Conservation (phyloP, 2,329 filamentous ascomycete genomes). For the Ilyonectria mors-panacis region DNA sequence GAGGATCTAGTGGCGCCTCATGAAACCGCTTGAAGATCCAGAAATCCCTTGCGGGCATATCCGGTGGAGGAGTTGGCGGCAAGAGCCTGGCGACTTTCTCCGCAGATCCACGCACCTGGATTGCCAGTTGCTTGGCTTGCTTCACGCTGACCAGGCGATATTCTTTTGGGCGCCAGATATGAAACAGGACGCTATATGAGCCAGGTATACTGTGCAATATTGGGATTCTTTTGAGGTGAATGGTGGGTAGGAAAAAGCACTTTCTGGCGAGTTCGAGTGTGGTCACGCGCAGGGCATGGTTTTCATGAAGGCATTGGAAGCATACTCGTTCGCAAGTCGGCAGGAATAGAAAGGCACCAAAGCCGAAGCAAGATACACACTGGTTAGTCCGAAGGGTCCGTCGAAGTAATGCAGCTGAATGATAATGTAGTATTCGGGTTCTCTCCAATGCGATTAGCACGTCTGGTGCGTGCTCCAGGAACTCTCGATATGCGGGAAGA, state of each 20-base stretch:
- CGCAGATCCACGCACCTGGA: constrained; percentile 42
- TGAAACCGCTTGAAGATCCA: constrained; percentile 28
- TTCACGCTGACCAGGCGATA: constrained; percentile 41
- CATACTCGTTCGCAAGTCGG: constrained; percentile 48
- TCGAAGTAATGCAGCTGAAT: constrained; percentile 9
- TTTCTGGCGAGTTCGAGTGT: too few species aligned
- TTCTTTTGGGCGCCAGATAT: background rate
- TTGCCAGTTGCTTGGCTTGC: constrained; percentile 42
- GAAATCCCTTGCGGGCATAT: background rate
- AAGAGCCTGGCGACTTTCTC: background rate
- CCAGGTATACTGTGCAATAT: constrained; percentile 29
- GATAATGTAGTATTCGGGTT: constrained; percentile 32
- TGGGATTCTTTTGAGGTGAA: constrained; percentile 24
- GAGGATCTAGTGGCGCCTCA: constrained; percentile 40
- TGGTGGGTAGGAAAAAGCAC: constrained; percentile 3
- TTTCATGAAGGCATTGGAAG: constrained; percentile 42
- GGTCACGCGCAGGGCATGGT: constrained; percentile 29
- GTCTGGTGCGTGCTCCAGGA: constrained; percentile 55
- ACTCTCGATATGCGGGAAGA: constrained; percentile 55
- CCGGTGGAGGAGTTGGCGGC: background rate
- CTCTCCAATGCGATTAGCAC: constrained; percentile 29
- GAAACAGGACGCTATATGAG: constrained; percentile 24
- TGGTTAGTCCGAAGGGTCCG: background rate
- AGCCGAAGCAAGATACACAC: constrained; percentile 45
- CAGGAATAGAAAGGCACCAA: constrained; percentile 46